Conservation (phyloP, 2,329 filamentous ascomycete genomes). For the Fonsecaea nubica region DNA sequence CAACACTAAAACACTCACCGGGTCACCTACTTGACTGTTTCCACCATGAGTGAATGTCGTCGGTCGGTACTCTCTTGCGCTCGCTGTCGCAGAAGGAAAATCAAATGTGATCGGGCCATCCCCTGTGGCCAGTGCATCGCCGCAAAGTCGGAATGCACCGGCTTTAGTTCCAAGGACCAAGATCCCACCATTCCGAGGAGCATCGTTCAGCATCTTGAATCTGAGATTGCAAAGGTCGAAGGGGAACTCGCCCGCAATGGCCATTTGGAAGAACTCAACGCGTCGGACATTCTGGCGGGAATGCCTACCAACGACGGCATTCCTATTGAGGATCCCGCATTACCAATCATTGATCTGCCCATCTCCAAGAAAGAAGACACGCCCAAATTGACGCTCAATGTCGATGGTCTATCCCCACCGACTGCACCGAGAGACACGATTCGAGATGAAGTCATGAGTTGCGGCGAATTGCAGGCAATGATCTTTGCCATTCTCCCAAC, state of each 20-base stretch:
- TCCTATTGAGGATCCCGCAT: slow-evolving; percentile 30
- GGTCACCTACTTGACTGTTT: not conserved
- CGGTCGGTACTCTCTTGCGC: slow-evolving; percentile 42
- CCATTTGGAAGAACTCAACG: slow-evolving; percentile 40
- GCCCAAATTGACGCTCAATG: slow-evolving; percentile 18
- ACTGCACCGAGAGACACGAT: slow-evolving; percentile 32
- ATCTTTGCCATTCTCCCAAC: slow-evolving; percentile 43
- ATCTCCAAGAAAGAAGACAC: slow-evolving; percentile 22
- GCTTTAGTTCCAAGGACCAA: slow-evolving; percentile 42
- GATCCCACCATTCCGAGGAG: slow-evolving; percentile 44
- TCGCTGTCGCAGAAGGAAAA: slow-evolving; percentile 41
- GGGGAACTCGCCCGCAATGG: slow-evolving; percentile 42
- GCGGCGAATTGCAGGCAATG: slow-evolving; percentile 42
- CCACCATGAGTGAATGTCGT: slow-evolving; percentile 40
- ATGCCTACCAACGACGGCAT: slow-evolving; percentile 40
- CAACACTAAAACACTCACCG: not conserved
- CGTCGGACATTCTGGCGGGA: slow-evolving; percentile 40
- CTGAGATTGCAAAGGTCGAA: slow-evolving; percentile 46
- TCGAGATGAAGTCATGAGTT: slow-evolving; percentile 42
- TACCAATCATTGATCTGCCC: slow-evolving; percentile 34
- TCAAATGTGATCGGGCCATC: slow-evolving; percentile 42
- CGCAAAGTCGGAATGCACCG: slow-evolving; percentile 42
- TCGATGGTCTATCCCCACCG: slow-evolving; percentile 19
- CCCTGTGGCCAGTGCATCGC: slow-evolving; percentile 44
- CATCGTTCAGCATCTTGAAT: slow-evolving; percentile 46